Conservation (phyloP, 305 asterid genomes). For the Galium porrigens region DNA sequence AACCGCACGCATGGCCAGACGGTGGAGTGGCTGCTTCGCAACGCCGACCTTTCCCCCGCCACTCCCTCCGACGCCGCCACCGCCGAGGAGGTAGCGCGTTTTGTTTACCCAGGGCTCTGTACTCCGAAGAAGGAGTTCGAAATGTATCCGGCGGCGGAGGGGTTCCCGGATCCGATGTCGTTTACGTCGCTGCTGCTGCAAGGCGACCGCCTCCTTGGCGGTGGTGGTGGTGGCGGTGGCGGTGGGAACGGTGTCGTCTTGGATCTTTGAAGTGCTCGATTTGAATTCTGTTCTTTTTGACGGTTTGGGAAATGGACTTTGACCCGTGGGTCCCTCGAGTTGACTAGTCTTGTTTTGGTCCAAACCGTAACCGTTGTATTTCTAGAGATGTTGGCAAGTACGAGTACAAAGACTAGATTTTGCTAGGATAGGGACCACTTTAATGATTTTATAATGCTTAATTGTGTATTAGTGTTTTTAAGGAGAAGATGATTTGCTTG, state of each 20-base stretch:
- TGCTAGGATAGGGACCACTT: constrained; percentile 12
- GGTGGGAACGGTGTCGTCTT: constrained; percentile 13
- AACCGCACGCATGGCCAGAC: constrained; percentile 25
- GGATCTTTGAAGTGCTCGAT: neutral
- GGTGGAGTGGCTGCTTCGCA: constrained; percentile 21
- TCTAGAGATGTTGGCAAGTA: neutral
- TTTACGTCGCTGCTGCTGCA: constrained; percentile 20
- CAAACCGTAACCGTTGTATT: neutral
- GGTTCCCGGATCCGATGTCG: constrained; percentile 11
- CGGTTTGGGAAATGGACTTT: constrained; percentile 1
- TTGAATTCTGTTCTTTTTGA: neutral
- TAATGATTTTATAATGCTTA: neutral
- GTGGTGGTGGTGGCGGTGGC: neutral
- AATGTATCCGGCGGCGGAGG: constrained; percentile 4
- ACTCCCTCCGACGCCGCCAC: neutral
- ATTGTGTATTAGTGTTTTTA: neutral
- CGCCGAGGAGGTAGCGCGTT: neutral
- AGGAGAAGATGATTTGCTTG: neutral
- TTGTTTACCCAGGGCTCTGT: neutral
- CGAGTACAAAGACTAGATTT: constrained; percentile 9
- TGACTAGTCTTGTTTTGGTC: constrained; percentile 4
- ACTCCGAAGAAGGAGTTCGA: constrained; percentile 15
- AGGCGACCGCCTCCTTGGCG: neutral
- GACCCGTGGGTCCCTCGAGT: neutral
- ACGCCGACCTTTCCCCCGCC: constrained; percentile 10